Conservation (phyloP, 805 yeast genomes). For the Starmerella floricola region DNA sequence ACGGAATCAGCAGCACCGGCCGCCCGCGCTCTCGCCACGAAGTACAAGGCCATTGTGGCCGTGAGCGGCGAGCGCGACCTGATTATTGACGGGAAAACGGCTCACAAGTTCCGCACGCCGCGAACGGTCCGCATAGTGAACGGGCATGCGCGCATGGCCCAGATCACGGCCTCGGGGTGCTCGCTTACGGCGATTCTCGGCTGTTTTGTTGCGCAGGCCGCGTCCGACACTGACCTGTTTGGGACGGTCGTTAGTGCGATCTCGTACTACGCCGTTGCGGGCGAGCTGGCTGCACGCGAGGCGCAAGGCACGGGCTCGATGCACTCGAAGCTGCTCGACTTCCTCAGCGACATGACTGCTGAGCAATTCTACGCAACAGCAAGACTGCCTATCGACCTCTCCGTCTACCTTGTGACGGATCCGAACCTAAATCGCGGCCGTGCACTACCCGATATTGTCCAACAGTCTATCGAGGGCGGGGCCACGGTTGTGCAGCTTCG, state of each 20-base stretch:
- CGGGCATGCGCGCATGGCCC: constrained; percentile 21
- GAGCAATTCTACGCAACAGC: constrained; percentile 12
- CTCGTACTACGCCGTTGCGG: constrained; percentile 21
- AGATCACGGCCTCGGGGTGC: constrained; percentile 23
- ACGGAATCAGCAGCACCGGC: constrained; percentile 17
- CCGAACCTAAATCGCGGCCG: constrained; percentile 16
- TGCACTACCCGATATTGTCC: constrained; percentile 8
- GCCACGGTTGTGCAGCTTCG: constrained; percentile 73
- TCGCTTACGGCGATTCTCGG: constrained; percentile 19
- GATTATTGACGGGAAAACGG: constrained; percentile 13
- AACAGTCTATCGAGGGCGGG: constrained; percentile 53
- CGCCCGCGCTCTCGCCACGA: constrained; percentile 15
- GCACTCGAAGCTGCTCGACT: constrained; percentile 18
- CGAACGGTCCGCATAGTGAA: constrained; percentile 11
- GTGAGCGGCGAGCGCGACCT: constrained; percentile 19
- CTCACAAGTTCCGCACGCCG: neutral
- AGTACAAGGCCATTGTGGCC: constrained; percentile 11
- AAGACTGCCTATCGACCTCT: constrained; percentile 15
- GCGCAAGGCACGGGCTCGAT: constrained; percentile 20
- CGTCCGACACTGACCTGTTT: neutral
- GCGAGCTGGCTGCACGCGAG: constrained; percentile 17
- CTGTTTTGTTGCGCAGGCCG: constrained; percentile 11
- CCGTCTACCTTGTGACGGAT: constrained; percentile 22
- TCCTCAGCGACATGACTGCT: constrained; percentile 14
- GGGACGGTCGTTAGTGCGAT: constrained; percentile 9